Conservation (phyloP, 805 yeast genomes). For the Wickerhamomyces alni region DNA sequence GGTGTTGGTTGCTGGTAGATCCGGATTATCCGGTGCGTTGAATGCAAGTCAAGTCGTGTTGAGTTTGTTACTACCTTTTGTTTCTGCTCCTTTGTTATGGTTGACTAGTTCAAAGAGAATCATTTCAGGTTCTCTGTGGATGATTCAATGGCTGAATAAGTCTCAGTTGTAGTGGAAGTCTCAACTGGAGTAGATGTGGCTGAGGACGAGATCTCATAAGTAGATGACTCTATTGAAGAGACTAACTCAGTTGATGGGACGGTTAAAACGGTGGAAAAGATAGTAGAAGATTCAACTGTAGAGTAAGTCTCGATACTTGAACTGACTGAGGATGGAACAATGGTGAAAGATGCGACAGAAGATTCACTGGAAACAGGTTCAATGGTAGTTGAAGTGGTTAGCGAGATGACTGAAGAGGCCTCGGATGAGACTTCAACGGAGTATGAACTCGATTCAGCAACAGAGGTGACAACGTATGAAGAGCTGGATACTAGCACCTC, state of each 20-base stretch:
- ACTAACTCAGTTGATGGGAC: neutral
- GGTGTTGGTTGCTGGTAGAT: slow-evolving; percentile 70
- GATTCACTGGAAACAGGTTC: too few relatives aligned
- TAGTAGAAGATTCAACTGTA: neutral
- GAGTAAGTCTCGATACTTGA: too few relatives aligned
- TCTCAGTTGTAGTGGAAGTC: neutral
- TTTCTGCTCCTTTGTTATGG: slow-evolving; percentile 80
- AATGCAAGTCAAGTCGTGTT: slow-evolving; percentile 85
- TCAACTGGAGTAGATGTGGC: neutral
- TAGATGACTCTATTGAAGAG: neutral
- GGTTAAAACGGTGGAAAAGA: neutral
- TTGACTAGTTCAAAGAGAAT: slow-evolving; percentile 67
- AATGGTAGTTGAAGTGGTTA: too few relatives aligned
- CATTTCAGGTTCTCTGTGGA: slow-evolving; percentile 40
- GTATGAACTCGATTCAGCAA: neutral
- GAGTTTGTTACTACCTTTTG: slow-evolving; percentile 74
- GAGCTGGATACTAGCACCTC: neutral
- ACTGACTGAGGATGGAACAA: too few relatives aligned
- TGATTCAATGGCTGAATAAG: too few relatives aligned
- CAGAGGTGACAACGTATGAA: neutral
- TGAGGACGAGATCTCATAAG: neutral
- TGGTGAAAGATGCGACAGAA: too few relatives aligned
- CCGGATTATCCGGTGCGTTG: slow-evolving; percentile 69
- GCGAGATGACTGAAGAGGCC: neutral
- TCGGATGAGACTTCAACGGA: neutral